phyloP scores from a whole-genome alignment of 176 grass and related monocot species.

The Ampelocalamus luodianensis region DNA sequence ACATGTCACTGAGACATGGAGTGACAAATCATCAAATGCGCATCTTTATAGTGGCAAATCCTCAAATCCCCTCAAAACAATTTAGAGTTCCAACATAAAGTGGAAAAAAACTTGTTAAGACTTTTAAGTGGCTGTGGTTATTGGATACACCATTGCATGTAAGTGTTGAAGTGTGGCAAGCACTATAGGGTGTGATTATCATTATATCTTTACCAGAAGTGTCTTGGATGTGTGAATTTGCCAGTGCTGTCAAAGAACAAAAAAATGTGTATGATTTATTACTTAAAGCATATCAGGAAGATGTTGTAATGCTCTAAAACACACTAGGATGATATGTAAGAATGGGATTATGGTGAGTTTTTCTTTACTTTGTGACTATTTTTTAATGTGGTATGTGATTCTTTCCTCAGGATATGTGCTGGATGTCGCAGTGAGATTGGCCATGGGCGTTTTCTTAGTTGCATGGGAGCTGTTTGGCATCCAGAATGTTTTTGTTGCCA shows the following conservation, averaged over 20 bases:
- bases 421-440: slow-evolving; percentile 88
- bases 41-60: too few species aligned
- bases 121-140: neutral
- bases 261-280: slow-evolving; percentile 3
- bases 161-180: neutral
- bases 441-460: slow-evolving; percentile 79
- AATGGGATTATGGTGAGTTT: neutral
- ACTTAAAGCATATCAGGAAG: neutral
- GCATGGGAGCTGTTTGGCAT: slow-evolving; percentile 91
- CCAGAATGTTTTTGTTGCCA: slow-evolving; percentile 92
- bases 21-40: too few species aligned
- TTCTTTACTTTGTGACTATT: neutral
- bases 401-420: slow-evolving; percentile 67
- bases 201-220: slow-evolving; percentile 30
- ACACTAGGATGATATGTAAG: slow-evolving; percentile 7
- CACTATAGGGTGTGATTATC: neutral
- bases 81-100: neutral
- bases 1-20: too few species aligned
- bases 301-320: neutral
- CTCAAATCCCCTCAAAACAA: neutral
- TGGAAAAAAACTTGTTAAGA: neutral
- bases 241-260: slow-evolving; percentile 15
- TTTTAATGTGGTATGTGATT: slow-evolving; percentile 26
- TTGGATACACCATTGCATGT: slow-evolving; percentile 19
- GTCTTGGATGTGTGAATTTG: neutral